Evolutionary conservation across 1,284 basidiomycete species (phyloP), one percentile per base, ranked within the genome.

Genomic region (Tylopilus orsonianus): DNA sequence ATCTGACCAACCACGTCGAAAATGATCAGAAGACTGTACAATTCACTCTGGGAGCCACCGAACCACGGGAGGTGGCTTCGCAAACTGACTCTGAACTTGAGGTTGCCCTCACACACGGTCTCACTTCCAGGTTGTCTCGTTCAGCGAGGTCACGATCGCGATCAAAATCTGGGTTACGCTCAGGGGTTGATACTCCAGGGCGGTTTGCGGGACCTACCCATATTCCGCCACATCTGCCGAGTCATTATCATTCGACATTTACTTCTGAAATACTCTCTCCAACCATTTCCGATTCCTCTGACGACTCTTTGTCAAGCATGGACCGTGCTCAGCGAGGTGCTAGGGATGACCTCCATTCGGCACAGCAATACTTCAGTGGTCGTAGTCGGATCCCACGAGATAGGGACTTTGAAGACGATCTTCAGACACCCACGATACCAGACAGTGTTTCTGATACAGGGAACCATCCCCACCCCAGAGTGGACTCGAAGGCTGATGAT

Each of bases 161-260:
- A 43, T 75, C 75, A 35, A 67, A 71, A 35, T 67, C 61, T 5
- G 73, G 73, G 26, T 46, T 71, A 33, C 71, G 64, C 35, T 86
- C 83, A 23, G 86, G 90, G 30, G 80, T 93, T 23, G 81, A 88
- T 56, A 85, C 87, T 7, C 90, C 90, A 0, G 81, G 80, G 62
- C 80, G 90, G 34, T 93, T 83, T 64, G 81, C 77, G n/a, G 78
- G 77, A n/a, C 78, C 78, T 2, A 72, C 77, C 39, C 79, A 81
- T 26, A 81, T 79, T 51, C 80, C 83, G 6, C 81, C 79, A 2
- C 52, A 52, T 22, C 38, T 68, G 19, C 14, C 20, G 19, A 43
- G 58, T 18, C 60, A 54, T 34, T 30, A 60, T 43, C 46, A 32
- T 16, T 44, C 59, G 4, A 23, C 49, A 14, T 49, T 48, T 26